Base-by-base conservation (phyloP, 2,329 filamentous ascomycete species). In the Magnaporthales sp. region DNA sequence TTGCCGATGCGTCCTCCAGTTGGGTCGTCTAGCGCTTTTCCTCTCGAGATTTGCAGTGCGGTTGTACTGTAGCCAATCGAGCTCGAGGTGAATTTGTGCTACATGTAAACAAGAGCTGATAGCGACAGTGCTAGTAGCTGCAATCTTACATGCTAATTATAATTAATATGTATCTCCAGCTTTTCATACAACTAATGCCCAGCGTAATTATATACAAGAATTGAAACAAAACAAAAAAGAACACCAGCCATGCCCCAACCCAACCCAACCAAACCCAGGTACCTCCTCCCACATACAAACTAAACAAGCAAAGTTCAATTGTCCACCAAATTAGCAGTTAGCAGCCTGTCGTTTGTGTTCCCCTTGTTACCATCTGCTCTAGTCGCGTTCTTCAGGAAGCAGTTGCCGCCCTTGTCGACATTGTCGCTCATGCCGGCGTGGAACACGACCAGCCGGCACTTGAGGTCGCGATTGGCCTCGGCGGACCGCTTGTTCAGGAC, bases 331-430 rank as follows among this genome's bases (percentile, higher is more conserved):
- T 3, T 56, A 5, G 38, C 38, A 19, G 63, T 64, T 15, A 64
- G 24, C 8, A 29, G 19, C 10, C n/a, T 7, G 15, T 2, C 15
- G 13, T 56, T 54, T 3, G 0, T 3, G 32, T 11, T 30, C 15
- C 63, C 38, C 15, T 9, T 27, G 38, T 64, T 64, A 8, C 63
- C 63, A 5, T 13, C 10, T 3, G 24, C 32, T 38, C 32, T 51
- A 1, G 63, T 64, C 22, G 63, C 63, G 24, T 56, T 56, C 15
- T 64, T 64, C 26, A 64, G 63, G 63, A 56, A 64, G 38, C 38
- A 64, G 63, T 64, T 64, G 38, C 63, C 63, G 15, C 63, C 63
- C 32, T 56, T 64, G 24, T 22, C 32, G 32, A 30, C 32, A 15
- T 10, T 29, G 11, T 13, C 38, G 15, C 27, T 8, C 63, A 64